phyloP scores from a whole-genome alignment of 116 monocot genomes.

The Iris pallida region DNA sequence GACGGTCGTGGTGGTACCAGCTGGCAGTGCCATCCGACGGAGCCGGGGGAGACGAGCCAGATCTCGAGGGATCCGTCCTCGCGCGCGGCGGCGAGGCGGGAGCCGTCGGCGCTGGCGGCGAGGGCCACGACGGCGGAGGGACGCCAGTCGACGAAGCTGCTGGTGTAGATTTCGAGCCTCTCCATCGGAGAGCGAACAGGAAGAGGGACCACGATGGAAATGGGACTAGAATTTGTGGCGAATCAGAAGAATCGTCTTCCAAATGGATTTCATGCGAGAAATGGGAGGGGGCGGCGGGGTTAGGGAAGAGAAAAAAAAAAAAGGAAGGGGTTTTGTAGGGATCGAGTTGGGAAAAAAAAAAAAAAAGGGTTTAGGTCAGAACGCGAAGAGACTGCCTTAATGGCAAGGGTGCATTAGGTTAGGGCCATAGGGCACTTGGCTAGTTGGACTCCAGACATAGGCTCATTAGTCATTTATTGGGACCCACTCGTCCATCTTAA shows the following conservation, averaged over 20 bases:
- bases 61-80: conserved; percentile 80
- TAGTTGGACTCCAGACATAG: no score
- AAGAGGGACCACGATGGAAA: background rate
- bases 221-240: background rate
- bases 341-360: no score
- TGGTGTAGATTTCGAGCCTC: conserved; percentile 37
- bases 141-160: conserved; percentile 64
- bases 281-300: no score
- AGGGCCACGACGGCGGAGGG: conserved; percentile 83
- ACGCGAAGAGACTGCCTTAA: no score
- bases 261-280: no score
- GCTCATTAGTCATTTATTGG: no score
- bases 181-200: conserved; percentile 31
- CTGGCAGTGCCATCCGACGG: conserved; percentile 96
- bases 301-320: no score
- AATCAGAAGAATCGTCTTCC: background rate
- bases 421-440: no score
- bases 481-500: no score
- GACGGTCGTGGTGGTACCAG: conserved; percentile 33
- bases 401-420: no score
- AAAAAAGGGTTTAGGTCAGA: no score
- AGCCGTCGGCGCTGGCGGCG: conserved; percentile 62
- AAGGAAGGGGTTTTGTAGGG: no score
- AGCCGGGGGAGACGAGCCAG: conserved; percentile 94
- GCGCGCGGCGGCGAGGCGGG: conserved; percentile 85